Evolutionary conservation across 148 eudicot species (phyloP).

Genomic region (Diospyros lotus): DNA sequence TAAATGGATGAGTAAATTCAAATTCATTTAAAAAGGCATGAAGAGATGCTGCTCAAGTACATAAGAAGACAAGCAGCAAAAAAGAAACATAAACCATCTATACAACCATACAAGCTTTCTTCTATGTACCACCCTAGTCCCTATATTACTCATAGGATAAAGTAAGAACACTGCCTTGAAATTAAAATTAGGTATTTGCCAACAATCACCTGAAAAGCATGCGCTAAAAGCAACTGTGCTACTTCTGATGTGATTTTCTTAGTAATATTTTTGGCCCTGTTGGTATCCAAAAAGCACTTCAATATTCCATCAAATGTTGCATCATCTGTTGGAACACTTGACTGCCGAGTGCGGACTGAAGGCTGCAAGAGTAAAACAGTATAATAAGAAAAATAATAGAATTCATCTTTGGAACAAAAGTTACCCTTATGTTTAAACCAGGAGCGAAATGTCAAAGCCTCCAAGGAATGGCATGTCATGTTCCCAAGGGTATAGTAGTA

Average conservation of each 20-base stretch:
- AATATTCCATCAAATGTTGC: constrained; percentile 45
- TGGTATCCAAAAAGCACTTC: constrained; percentile 45
- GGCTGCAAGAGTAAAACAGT: constrained; percentile 33
- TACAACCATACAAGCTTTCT: no score
- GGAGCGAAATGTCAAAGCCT: neutral
- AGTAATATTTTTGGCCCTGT: constrained; percentile 46
- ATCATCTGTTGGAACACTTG: constrained; percentile 35
- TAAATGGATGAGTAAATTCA: no score
- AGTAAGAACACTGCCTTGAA: neutral
- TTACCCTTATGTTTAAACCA: no score
- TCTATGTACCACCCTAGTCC: no score
- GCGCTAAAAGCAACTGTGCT: constrained; percentile 63
- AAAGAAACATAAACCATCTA: neutral
- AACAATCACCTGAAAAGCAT: constrained; percentile 69
- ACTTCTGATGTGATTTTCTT: constrained; percentile 64
- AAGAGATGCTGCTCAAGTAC: no score
- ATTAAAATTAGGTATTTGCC: neutral
- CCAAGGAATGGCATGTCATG: neutral
- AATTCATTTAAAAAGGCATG: no score
- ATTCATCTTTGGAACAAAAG: neutral
- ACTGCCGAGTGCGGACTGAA: constrained; percentile 55
- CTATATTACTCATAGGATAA: neutral
- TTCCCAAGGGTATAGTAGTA: no score
- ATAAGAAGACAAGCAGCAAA: no score
- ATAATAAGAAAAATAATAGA: no score